Evolutionary conservation across 106 monocot species (phyloP).

Genomic region (Dioscorea zingiberensis): DNA sequence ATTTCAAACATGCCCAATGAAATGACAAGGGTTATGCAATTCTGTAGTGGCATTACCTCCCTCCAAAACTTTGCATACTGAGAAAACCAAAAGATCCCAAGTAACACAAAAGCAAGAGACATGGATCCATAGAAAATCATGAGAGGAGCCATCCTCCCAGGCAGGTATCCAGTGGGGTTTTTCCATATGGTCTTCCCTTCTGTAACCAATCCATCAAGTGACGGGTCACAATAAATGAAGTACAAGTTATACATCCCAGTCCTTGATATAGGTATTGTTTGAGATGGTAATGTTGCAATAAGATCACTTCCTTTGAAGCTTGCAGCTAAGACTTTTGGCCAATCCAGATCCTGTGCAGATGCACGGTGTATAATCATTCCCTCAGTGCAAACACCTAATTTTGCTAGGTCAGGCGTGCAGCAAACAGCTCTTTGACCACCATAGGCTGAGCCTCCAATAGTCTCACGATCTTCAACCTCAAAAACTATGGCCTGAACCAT

Average conservation of each 20-base stretch:
- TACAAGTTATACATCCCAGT: constrained; percentile 93
- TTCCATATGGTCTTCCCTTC: constrained; percentile 96
- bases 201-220: constrained; percentile 50
- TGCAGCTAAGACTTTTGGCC: constrained; percentile 64
- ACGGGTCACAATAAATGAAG: constrained; percentile 67
- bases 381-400: constrained; percentile 72
- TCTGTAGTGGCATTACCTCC: constrained; percentile 89
- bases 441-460: constrained; percentile 89
- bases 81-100: constrained; percentile 85
- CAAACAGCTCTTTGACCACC: constrained; percentile 92
- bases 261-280: constrained; percentile 48
- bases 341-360: constrained; percentile 50
- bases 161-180: constrained; percentile 89
- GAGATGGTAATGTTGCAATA: constrained; percentile 47
- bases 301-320: constrained; percentile 56
- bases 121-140: constrained; percentile 88
- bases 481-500: constrained; percentile 82
- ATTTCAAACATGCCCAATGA: constrained; percentile 93
- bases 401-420: constrained; percentile 92
- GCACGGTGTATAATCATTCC: constrained; percentile 64
- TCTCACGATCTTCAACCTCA: constrained; percentile 82
- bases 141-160: constrained; percentile 91
- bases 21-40: constrained; percentile 85
- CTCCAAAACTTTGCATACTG: constrained; percentile 95
- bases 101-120: constrained; percentile 78